Evolutionary conservation across 805 yeast species (phyloP), one percentile per base, ranked within the genome.

Genomic region (Barnettozyma sp.): DNA sequence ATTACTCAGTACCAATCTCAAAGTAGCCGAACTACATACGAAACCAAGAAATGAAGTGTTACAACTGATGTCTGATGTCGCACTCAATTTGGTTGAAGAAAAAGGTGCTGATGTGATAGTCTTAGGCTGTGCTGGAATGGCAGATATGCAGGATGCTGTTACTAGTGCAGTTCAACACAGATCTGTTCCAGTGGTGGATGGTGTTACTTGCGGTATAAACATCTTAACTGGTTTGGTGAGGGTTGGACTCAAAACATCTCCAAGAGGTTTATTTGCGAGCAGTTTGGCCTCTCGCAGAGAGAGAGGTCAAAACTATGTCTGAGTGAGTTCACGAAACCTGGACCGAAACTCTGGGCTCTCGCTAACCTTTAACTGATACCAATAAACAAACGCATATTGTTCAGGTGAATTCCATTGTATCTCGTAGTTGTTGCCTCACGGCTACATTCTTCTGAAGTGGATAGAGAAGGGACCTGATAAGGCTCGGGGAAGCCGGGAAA

Each of bases 81-180:
- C 61, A 0, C 19, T 34, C 6, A 38, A 24, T 18, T 37, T 59
- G 16, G 61, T 58, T 4, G 49, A 47, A 14, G 50, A 54, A 6
- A 31, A 46, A 42, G 44, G 59, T 11, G 59, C 59, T 9, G 60
- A 59, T 38, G 45, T 40, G 7, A 23, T 59, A 6, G 46, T 59
- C 7, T 40, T 59, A 4, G 63, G 63, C 1, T 48, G 58, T 45
- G 55, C 60, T n/a, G 56, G 63, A n/a, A 54, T 52, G 57, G 40
- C 49, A 10, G 57, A 52, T 24, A 49, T 52, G 54, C 48, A 48
- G 24, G 41, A 43, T 13, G 56, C 57, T 7, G 55, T 51, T 3
- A 38, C 36, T 1, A 28, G 36, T 7, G 48, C 55, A 12, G 53
- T 52, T 4, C 20, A 27, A 12, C 36, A 37, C 10, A 24, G 35